Evolutionary conservation across 176 grass and related monocot species (phyloP).

Genomic region (Saccharum spontaneum): DNA sequence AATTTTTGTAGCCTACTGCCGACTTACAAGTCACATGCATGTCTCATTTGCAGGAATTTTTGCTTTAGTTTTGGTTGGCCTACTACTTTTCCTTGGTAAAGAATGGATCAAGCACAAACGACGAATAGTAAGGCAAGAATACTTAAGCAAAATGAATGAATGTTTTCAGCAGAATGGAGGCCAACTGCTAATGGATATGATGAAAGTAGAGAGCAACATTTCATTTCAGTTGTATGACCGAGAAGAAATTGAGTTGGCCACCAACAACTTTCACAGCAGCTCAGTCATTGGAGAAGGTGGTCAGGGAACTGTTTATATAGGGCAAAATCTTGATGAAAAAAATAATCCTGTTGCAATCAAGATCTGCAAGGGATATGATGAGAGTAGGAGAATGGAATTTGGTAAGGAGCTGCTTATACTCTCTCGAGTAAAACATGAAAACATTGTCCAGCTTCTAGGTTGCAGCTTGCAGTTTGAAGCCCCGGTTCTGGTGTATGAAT

Average conservation of each 20-base stretch:
- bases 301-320: slow-evolving; percentile 33
- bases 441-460: slow-evolving; percentile 42
- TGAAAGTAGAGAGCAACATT: slow-evolving; percentile 6
- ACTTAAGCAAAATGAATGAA: not conserved
- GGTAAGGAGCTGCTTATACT: slow-evolving; percentile 41
- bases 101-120: slow-evolving; percentile 14
- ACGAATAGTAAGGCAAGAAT: not conserved
- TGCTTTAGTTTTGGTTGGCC: not conserved
- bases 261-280: not conserved
- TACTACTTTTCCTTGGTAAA: not conserved
- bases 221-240: not conserved
- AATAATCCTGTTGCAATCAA: slow-evolving; percentile 23
- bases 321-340: not conserved
- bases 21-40: not conserved
- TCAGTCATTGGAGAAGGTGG: slow-evolving; percentile 12
- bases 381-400: slow-evolving; percentile 23
- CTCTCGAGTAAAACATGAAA: slow-evolving; percentile 19
- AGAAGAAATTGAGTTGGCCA: slow-evolving; percentile 3
- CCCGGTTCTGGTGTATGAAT: slow-evolving; percentile 31
- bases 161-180: slow-evolving; percentile 22
- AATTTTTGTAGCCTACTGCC: not conserved
- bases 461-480: slow-evolving; percentile 35
- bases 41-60: not conserved
- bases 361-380: slow-evolving; percentile 28
- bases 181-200: slow-evolving; percentile 9